A percentile compares a stretch with the other conserved stretches of the same genome.
Evolutionary conservation across 1,139 yeast species (phyloP).

Genomic region (Insectozyma bohioensis): DNA sequence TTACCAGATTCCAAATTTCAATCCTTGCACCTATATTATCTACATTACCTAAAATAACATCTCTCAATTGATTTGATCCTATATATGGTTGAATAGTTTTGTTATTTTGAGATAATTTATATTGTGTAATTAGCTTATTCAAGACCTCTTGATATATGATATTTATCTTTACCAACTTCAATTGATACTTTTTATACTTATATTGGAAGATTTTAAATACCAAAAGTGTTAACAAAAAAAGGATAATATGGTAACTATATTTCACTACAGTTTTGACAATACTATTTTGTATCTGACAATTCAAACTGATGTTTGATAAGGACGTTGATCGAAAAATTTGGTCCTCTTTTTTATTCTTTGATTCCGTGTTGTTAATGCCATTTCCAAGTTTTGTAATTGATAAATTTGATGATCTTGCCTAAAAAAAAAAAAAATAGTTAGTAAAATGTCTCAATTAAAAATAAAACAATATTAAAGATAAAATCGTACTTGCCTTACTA

Average conservation of each 20-base stretch:
- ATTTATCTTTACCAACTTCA: constrained; percentile 31
- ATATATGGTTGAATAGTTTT: constrained; percentile 44
- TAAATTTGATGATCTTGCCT: constrained; percentile 32
- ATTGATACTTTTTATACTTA: constrained; percentile 32
- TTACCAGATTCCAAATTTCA: constrained; percentile 64
- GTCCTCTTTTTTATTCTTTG: constrained; percentile 33
- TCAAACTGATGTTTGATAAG: constrained; percentile 60
- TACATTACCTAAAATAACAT: constrained; percentile 55
- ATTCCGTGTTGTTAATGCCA: constrained; percentile 33
- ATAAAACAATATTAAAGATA: constrained; percentile 6
- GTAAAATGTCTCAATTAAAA: constrained; percentile 13
- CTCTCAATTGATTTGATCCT: constrained; percentile 78
- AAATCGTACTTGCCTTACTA: constrained; percentile 65
- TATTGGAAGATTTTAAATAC: constrained; percentile 27
- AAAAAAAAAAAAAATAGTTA: constrained; percentile 19
- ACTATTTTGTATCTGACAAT: constrained; percentile 60
- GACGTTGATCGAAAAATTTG: constrained; percentile 72
- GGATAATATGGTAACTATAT: constrained; percentile 28
- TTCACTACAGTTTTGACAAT: constrained; percentile 48
- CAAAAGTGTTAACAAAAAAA: constrained; percentile 28
- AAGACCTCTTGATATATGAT: constrained; percentile 45
- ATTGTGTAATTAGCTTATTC: constrained; percentile 44
- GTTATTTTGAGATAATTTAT: constrained; percentile 23
- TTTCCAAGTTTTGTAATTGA: constrained; percentile 21
- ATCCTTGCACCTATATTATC: constrained; percentile 43